Conservation (phyloP, 2,329 filamentous ascomycete species). For the Volutella citrinella region DNA sequence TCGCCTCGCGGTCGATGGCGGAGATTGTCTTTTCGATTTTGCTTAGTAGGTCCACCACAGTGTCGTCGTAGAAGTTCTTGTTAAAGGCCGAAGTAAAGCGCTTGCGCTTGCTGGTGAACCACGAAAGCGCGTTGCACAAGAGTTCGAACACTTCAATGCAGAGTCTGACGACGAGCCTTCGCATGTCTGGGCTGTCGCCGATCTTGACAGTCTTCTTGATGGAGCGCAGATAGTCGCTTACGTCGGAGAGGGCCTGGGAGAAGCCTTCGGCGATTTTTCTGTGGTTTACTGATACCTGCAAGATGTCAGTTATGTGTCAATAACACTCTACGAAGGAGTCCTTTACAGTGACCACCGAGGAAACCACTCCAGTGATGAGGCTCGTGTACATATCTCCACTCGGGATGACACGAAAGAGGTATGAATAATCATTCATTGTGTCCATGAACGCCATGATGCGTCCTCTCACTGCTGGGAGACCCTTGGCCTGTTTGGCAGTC, state of each 20-base stretch:
- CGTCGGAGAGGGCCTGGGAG: not conserved
- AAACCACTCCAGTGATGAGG: not conserved
- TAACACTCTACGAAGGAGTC: not conserved
- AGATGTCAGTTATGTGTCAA: too few relatives aligned
- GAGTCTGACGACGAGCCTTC: not conserved
- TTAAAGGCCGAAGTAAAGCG: not conserved
- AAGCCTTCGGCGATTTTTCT: conserved; percentile 1
- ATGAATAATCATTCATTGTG: conserved; percentile 1
- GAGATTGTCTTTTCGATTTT: not conserved
- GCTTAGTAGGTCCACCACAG: not conserved
- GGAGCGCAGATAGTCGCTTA: not conserved
- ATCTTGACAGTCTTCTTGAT: not conserved
- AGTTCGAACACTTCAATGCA: conserved; percentile 1
- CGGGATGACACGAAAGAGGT: conserved; percentile 1
- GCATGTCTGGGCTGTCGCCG: not conserved
- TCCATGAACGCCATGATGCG: conserved; percentile 1
- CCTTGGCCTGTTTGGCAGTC: conserved; percentile 1
- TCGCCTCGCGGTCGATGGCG: not conserved
- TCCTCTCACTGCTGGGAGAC: not conserved
- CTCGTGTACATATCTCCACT: not conserved
- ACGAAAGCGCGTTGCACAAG: not conserved
- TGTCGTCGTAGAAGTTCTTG: conserved; percentile 1
- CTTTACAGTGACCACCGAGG: not conserved
- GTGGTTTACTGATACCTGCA: not conserved
- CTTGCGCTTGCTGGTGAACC: conserved; percentile 1